Conservation (phyloP, 176 grass and related monocot genomes). For the Raddia distichophylla region DNA sequence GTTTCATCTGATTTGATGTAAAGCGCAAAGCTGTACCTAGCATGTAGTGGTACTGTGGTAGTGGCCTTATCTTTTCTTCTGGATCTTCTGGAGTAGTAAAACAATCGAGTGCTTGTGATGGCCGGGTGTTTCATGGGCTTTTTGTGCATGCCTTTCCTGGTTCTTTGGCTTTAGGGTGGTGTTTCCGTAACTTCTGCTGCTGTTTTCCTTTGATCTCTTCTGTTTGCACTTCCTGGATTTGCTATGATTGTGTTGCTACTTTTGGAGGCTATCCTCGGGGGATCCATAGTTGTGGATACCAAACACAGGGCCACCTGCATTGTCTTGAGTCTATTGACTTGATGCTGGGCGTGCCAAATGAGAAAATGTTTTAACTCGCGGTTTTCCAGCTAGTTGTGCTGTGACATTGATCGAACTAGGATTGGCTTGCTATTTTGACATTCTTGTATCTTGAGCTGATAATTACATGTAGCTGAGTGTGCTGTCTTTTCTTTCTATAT, state of each 20-base stretch:
- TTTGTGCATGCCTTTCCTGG: background rate
- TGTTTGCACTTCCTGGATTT: conserved; percentile 17
- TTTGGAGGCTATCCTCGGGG: conserved; percentile 13
- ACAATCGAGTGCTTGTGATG: conserved; percentile 34
- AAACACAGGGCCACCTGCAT: background rate
- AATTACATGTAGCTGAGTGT: conserved; percentile 20
- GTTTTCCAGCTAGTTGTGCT: background rate
- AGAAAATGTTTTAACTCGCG: conserved; percentile 1
- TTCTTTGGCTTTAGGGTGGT: conserved; percentile 36
- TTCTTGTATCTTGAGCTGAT: conserved; percentile 21
- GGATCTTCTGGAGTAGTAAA: conserved; percentile 1
- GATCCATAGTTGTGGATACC: background rate
- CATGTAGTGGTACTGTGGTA: background rate
- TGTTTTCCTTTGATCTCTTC: background rate
- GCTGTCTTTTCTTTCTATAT: conserved; percentile 22
- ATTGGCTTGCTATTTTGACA: background rate
- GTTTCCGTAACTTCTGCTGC: conserved; percentile 33
- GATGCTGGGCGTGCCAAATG: background rate
- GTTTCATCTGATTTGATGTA: conserved; percentile 43
- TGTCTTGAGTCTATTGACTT: background rate
- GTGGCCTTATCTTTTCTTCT: background rate
- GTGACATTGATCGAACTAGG: conserved; percentile 31
- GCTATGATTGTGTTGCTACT: conserved; percentile 8
- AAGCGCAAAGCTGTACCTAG: conserved; percentile 33
- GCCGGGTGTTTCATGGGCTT: conserved; percentile 35